Conservation (phyloP, 1,284 basidiomycete species). For the Ustilago cynodontis region DNA sequence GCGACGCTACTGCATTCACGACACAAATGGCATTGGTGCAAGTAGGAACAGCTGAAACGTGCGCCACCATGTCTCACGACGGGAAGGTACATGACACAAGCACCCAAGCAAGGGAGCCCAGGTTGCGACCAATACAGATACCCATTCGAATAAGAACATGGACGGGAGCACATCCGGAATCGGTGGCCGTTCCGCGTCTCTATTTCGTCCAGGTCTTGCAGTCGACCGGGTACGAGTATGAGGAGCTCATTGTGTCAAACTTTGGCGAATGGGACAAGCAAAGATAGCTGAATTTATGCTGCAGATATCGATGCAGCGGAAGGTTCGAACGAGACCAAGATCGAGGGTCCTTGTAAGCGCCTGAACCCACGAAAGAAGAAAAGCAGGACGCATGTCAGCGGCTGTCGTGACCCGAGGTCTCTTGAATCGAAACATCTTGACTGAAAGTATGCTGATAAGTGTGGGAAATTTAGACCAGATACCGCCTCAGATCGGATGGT, state of each 20-base stretch:
- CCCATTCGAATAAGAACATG: not conserved
- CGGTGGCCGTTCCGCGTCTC: too few relatives aligned
- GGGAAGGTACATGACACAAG: not conserved
- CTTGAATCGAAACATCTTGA: too few relatives aligned
- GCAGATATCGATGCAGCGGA: not conserved
- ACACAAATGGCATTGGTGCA: not conserved
- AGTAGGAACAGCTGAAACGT: not conserved
- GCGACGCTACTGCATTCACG: too few relatives aligned
- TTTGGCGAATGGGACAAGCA: not conserved
- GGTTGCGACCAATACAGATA: not conserved
- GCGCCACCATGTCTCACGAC: conserved; percentile 6
- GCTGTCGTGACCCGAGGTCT: too few relatives aligned
- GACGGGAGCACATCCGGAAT: not conserved
- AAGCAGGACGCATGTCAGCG: not conserved
- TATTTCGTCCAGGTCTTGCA: not conserved
- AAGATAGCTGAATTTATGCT: not conserved
- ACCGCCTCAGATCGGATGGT: too few relatives aligned
- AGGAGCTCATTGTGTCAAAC: not conserved
- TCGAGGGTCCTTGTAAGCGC: not conserved
- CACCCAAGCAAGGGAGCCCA: not conserved
- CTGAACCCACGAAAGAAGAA: not conserved
- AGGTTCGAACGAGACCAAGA: not conserved
- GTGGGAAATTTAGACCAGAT: too few relatives aligned
- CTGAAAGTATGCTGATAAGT: too few relatives aligned
- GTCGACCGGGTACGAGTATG: not conserved